phyloP scores from a whole-genome alignment of 176 grass and related monocot genomes.

The Pontederia crassipes region DNA sequence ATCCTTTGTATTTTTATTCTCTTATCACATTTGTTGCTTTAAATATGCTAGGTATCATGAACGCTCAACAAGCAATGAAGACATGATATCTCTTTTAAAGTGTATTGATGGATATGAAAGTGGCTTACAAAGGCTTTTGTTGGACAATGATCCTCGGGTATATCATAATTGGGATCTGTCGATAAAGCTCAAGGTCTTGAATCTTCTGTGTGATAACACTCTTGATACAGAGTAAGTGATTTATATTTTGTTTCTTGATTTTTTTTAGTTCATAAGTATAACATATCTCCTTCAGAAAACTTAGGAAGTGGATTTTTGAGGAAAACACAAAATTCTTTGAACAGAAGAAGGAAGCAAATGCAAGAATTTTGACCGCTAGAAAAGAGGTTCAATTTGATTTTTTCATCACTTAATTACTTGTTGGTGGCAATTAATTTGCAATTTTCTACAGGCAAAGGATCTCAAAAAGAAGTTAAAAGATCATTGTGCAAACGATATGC shows the following conservation, averaged over 20 bases:
- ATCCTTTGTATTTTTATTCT: conserved; percentile 23
- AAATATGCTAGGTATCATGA: conserved; percentile 27
- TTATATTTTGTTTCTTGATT: conserved; percentile 3
- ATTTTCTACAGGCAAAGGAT: conserved; percentile 48
- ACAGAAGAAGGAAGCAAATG: conserved; percentile 31
- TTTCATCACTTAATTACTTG: background rate
- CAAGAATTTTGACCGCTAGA: conserved; percentile 45
- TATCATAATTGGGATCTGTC: conserved; percentile 58
- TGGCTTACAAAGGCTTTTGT: conserved; percentile 26
- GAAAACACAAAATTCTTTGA: conserved; percentile 46
- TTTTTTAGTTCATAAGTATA: conserved; percentile 18
- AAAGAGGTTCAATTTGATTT: conserved; percentile 36
- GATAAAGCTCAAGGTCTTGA: conserved; percentile 57
- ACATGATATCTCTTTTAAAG: conserved; percentile 38
- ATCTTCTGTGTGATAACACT: conserved; percentile 69
- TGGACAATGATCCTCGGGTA: conserved; percentile 32
- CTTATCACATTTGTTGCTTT: background rate
- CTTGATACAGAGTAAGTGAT: conserved; percentile 61
- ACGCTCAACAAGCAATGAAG: conserved; percentile 42
- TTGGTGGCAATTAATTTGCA: background rate
- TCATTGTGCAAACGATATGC: conserved; percentile 29
- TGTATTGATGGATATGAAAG: conserved; percentile 38
- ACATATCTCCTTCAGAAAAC: conserved; percentile 39
- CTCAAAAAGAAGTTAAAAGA: conserved; percentile 65
- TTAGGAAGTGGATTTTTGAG: conserved; percentile 56